Evolutionary conservation across 345 rosid genomes (phyloP).

Genomic region (Aurinia saxatilis): DNA sequence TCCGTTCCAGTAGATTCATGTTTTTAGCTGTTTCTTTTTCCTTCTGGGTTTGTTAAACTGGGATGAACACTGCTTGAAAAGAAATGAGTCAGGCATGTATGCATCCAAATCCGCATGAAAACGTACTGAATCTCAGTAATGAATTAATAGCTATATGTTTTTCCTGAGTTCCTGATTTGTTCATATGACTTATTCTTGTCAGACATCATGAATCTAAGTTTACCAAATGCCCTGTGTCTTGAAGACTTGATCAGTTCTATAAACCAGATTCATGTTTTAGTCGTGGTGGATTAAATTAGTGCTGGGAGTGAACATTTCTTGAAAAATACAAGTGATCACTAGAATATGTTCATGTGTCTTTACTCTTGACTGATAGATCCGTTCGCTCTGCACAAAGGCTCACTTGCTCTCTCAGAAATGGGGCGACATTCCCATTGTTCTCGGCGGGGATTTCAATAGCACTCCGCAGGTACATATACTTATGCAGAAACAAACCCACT

Average conservation of each 20-base stretch:
- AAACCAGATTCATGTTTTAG: too few species aligned
- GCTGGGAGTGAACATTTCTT: too few species aligned
- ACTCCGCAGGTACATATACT: conserved; percentile 54
- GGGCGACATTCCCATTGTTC: conserved; percentile 64
- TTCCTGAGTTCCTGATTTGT: neutral
- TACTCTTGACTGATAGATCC: conserved; percentile 29
- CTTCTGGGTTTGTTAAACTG: neutral
- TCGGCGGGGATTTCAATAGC: conserved; percentile 72
- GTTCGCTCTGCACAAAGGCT: conserved; percentile 60
- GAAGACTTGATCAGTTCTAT: too few species aligned
- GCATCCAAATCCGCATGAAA: neutral
- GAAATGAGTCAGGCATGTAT: too few species aligned
- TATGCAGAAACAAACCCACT: neutral
- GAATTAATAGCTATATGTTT: neutral
- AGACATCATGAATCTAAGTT: too few species aligned
- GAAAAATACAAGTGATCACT: too few species aligned
- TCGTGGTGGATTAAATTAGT: too few species aligned
- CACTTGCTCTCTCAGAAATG: conserved; percentile 56
- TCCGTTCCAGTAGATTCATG: neutral
- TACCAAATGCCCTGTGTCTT: too few species aligned
- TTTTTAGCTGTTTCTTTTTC: neutral
- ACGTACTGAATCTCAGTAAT: neutral
- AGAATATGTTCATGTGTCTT: too few species aligned
- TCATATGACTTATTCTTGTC: neutral
- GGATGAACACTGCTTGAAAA: too few species aligned